Evolutionary conservation across 352 stramenopile genomes (phyloP), one percentile per base, ranked within the genome.

Genomic region (Globisporangium spiculum): DNA sequence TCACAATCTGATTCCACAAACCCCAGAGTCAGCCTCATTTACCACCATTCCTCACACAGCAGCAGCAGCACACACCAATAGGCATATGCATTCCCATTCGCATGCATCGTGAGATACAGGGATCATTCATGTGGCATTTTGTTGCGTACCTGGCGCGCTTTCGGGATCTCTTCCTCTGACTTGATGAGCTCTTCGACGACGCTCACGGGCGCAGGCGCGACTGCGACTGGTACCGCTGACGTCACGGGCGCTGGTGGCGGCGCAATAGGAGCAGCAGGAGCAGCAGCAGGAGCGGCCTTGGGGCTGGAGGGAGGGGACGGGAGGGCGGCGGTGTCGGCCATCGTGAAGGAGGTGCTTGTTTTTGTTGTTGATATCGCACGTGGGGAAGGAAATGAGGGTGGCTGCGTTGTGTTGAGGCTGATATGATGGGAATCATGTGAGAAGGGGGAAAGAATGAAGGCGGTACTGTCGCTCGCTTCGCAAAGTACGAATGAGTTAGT

Each of bases 1-100:
- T 92, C 67, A 96, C 87, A 67, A 96, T 94, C 81, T 91, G 53
- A 52, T 12, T 41, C 22, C 18, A 56, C n/a, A 48, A 3, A 57
- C 7, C 24, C 16, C 22, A 57, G 12, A 34, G 52, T 32, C 52
- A 57, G 22, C n/a, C 10, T 27, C 50, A 14, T 27, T 18, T 18
- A 30, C 50, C 38, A 2, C 9, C 12, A 44, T 48, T n/a, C 38
- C 14, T 48, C 38, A 48, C 5, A 22, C 27, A 30, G 27, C 30
- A 32, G 30, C 30, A 14, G 22, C 32, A 68, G 27, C 8, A 66
- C 24, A 60, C 16, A 24, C 18, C 20, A 9, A 12, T 38, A 38
- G 32, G 32, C 59, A 38, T 38, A n/a, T 7, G 27, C 20, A 30
- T 8, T 14, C 18, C 7, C 56, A 16, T 41, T 62, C 22, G 38